Percentiles rank a stretch among this genome's conserved stretches.
Conservation (phyloP, 176 grass and related monocot genomes). For the Coix lacrymajobi region DNA sequence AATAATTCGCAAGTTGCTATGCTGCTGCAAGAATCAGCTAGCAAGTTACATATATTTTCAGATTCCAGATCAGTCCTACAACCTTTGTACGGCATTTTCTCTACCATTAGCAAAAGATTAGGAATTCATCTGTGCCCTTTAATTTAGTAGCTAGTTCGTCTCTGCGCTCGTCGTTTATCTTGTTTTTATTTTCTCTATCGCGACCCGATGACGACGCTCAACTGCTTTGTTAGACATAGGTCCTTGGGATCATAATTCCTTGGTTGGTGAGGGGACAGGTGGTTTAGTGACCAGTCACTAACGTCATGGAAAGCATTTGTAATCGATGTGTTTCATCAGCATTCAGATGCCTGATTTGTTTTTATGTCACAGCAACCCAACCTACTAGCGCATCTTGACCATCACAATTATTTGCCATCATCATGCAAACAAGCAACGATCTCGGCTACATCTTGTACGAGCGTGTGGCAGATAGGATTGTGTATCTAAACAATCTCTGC, state of each 20-base stretch:
- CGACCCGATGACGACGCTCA: background rate
- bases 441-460: background rate
- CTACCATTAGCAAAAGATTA: background rate
- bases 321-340: background rate
- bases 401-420: background rate
- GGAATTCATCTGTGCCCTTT: background rate
- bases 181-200: background rate
- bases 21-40: background rate
- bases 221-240: background rate
- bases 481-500: background rate
- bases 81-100: background rate
- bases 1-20: background rate
- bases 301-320: slow-evolving; percentile 5
- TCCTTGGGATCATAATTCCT: slow-evolving; percentile 22
- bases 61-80: background rate
- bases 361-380: slow-evolving; percentile 39
- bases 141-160: background rate
- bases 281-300: slow-evolving; percentile 25
- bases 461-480: background rate
- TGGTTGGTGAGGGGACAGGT: slow-evolving; percentile 32
- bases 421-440: background rate
- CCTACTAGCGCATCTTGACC: background rate
- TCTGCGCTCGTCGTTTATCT: background rate
- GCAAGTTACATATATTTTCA: background rate
- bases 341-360: slow-evolving; percentile 14